phyloP scores from a whole-genome alignment of 1,284 basidiomycete genomes.

The Trichosporon asahii region DNA sequence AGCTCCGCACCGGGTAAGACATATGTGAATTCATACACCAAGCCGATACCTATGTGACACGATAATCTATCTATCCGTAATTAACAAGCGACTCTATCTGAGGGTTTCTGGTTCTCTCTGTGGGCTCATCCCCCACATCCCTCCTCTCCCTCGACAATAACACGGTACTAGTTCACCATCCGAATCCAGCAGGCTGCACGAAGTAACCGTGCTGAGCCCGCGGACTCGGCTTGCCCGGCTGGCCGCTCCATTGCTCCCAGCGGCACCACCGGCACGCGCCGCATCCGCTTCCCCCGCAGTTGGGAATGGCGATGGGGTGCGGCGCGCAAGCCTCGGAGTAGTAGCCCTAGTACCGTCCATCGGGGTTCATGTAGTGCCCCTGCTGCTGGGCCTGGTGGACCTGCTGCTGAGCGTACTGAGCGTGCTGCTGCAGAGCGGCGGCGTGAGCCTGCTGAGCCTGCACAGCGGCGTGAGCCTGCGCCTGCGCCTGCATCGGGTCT shows the following conservation, averaged over 20 bases:
- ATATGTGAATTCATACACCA: not conserved
- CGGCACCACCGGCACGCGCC: not conserved
- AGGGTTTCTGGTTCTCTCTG: not conserved
- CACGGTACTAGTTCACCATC: not conserved
- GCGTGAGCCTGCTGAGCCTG: slow-evolving; percentile 35
- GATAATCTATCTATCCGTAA: not conserved
- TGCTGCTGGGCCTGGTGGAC: slow-evolving; percentile 16
- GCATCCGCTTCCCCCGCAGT: not conserved
- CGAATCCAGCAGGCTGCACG: too few relatives aligned
- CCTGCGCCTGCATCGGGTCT: slow-evolving; percentile 47
- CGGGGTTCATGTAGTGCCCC: slow-evolving; percentile 37
- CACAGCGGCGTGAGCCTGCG: slow-evolving; percentile 40
- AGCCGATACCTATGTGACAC: slow-evolving; percentile 5
- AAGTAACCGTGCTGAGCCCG: not conserved
- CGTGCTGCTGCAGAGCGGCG: slow-evolving; percentile 6
- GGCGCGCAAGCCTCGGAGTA: not conserved
- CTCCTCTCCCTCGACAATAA: not conserved
- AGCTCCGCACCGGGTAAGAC: not conserved
- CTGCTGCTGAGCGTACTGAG: slow-evolving; percentile 11
- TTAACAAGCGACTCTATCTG: not conserved
- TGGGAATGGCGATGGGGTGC: too few relatives aligned
- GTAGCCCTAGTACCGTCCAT: slow-evolving; percentile 26
- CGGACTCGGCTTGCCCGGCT: too few relatives aligned
- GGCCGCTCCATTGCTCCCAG: not conserved
- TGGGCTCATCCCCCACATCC: not conserved